A percentile compares a stretch with the other conserved stretches of the same genome.
These are phyloP conservation scores for Solanum pennellii DNA, from an alignment of 257 asterid genomes.

Conservation along the genomic window DNA sequence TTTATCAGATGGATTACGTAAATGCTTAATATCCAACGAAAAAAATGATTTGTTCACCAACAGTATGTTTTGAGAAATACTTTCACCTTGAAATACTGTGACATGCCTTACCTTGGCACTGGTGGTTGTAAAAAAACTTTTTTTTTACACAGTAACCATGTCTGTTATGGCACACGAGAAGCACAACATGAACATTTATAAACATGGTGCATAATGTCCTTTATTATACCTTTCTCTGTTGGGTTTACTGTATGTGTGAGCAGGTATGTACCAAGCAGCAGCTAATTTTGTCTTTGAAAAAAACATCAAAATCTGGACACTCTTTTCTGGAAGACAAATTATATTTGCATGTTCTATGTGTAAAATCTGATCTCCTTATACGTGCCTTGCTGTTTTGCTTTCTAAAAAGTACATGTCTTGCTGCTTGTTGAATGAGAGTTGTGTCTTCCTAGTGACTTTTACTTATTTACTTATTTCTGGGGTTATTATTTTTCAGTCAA, in stretches of 20 bases:
- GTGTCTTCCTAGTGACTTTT: not conserved
- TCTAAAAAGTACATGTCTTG: not conserved
- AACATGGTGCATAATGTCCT: not conserved
- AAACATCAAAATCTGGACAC: not conserved
- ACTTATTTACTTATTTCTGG: not conserved
- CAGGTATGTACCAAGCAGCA: too few species aligned
- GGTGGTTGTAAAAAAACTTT: not conserved
- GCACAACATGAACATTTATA: not conserved
- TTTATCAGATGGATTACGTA: slow-evolving; percentile 69
- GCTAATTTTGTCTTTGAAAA: not conserved
- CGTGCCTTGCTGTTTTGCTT: not conserved
- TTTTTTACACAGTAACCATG: not conserved
- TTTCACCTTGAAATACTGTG: not conserved
- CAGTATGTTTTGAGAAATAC: not conserved
- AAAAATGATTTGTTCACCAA: too few species aligned
- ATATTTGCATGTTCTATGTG: not conserved
- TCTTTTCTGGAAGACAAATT: not conserved
- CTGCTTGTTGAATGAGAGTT: not conserved
- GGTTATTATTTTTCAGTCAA: not conserved
- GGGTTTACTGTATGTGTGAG: not conserved
- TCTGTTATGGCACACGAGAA: not conserved
- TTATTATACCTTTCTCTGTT: not conserved
- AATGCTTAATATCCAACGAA: slow-evolving; percentile 63
- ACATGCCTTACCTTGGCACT: not conserved
- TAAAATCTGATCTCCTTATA: not conserved